Evolutionary conservation across 2,329 filamentous ascomycete species (phyloP), one percentile per base, ranked within the genome.

Genomic region (Madurella fahalii): DNA sequence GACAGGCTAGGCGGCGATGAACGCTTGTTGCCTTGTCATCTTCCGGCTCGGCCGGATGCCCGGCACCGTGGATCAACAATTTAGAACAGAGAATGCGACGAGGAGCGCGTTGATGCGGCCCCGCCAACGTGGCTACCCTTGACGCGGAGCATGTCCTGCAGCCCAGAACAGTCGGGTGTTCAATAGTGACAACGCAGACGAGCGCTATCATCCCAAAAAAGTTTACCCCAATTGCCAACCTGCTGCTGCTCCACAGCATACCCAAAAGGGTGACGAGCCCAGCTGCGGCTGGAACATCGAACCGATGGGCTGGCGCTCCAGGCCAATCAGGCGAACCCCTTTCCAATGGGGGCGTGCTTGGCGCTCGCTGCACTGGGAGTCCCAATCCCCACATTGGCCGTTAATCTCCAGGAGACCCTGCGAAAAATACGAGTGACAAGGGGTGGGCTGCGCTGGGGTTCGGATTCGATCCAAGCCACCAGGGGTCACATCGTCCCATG

Each of bases 381-480:
- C 25, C 7, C 25, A 25, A 25, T 7, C 25, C 25, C 25, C 25
- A 25, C 25, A 25, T 25, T 25, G 4, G 25, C 25, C 25, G 7
- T 25, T 25, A 40, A 45, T 37, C 9, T 31, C 44, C 20, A 47
- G 39, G 34, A 39, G 47, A 49, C 40, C 54, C 50, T 40, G 45
- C 47, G 17, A 12, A 43, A 40, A 52, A 57, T 54, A 53, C 50
- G 54, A 57, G 44, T 47, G 50, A 47, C 47, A 53, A 46, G 50
- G 47, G 48, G 16, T 17, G 40, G 34, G 32, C 20, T 12, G 41
- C 44, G 25, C 30, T 25, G 43, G 45, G 20, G 30, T 13, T 20
- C 45, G n/a, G 45, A 5, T 9, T 37, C 34, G 34, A 15, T 12
- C 11, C 34, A 37, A 37, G 34, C 34, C 34, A 37, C 34, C 34